phyloP scores from a whole-genome alignment of 1,139 yeast species.

The Candida labiduridarum region DNA sequence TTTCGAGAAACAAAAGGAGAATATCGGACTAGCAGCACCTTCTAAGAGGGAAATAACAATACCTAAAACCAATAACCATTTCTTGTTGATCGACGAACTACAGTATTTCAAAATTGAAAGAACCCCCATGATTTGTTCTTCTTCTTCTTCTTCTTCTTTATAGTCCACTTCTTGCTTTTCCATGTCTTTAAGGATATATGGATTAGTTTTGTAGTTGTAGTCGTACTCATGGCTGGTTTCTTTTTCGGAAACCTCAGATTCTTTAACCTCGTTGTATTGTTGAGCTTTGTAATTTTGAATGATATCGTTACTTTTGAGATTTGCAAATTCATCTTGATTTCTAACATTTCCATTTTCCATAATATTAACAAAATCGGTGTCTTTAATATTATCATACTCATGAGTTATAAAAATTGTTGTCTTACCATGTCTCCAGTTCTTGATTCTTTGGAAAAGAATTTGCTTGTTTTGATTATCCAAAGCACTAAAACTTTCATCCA shows the following conservation, averaged over 20 bases:
- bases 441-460: slow-evolving; percentile 49
- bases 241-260: background rate
- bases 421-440: slow-evolving; percentile 62
- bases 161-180: slow-evolving; percentile 14
- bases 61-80: slow-evolving; percentile 50
- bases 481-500: slow-evolving; percentile 88
- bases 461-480: slow-evolving; percentile 58
- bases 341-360: slow-evolving; percentile 60
- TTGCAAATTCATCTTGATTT: slow-evolving; percentile 11
- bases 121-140: slow-evolving; percentile 28
- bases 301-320: slow-evolving; percentile 7
- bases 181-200: slow-evolving; percentile 26
- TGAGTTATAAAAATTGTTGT: slow-evolving; percentile 86
- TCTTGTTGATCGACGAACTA: slow-evolving; percentile 34
- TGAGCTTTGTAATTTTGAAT: background rate
- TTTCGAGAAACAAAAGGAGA: slow-evolving; percentile 76
- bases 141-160: slow-evolving; percentile 11
- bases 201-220: slow-evolving; percentile 26
- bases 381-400: slow-evolving; percentile 58
- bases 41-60: slow-evolving; percentile 52
- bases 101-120: slow-evolving; percentile 37
- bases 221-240: slow-evolving; percentile 13
- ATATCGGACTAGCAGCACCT: slow-evolving; percentile 72
- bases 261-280: background rate
- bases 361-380: slow-evolving; percentile 56